Evolutionary conservation across 2,329 filamentous ascomycete species (phyloP).

Genomic region (Sclerotinia spermophila): DNA sequence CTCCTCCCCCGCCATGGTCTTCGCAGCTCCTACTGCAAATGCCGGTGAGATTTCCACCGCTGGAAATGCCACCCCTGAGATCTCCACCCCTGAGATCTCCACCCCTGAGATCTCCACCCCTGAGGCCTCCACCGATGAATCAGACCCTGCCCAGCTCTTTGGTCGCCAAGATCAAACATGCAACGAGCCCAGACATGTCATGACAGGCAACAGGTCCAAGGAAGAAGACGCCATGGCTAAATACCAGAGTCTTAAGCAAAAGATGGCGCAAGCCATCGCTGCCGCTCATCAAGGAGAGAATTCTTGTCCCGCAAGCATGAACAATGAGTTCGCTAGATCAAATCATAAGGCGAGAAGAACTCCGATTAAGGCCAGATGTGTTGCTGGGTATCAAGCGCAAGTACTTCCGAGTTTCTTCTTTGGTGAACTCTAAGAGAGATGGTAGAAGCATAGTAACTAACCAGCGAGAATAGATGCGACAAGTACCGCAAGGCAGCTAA

Average conservation of each 20-base stretch:
- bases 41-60: background rate
- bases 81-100: background rate
- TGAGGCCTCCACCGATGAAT: background rate
- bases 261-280: background rate
- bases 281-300: background rate
- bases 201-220: background rate
- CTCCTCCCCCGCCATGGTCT: conserved; percentile 6
- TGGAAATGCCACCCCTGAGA: no score
- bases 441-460: background rate
- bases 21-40: background rate
- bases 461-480: background rate
- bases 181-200: background rate
- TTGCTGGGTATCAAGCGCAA: background rate
- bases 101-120: no score
- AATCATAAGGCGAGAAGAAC: background rate
- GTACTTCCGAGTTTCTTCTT: background rate
- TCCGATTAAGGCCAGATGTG: background rate
- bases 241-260: background rate
- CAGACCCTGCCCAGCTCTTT: background rate
- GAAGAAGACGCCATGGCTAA: background rate
- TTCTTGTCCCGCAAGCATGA: background rate
- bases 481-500: background rate
- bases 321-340: background rate
- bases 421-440: background rate
- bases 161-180: conserved; percentile 1